A percentile compares a stretch with the other conserved stretches of the same genome.
Conservation (phyloP, 2,329 filamentous ascomycete genomes). For the Ceratocystis huliohia region DNA sequence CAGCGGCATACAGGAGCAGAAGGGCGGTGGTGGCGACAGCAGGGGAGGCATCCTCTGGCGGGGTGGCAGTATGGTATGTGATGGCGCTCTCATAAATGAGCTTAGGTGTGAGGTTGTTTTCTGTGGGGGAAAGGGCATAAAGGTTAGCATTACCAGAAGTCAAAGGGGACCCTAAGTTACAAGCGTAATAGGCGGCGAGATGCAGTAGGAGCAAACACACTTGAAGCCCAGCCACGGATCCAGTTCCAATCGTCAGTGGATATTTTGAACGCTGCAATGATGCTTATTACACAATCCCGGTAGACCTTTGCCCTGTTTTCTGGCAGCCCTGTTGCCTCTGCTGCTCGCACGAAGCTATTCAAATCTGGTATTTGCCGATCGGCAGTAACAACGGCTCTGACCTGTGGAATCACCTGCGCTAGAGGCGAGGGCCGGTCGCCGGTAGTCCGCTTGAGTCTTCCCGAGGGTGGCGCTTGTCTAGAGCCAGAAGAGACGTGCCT, state of each 20-base stretch:
- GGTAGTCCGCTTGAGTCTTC: background rate
- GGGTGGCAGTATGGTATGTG: background rate
- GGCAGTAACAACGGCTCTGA: constrained; percentile 1
- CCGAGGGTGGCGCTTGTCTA: background rate
- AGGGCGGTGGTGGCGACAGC: constrained; percentile 22
- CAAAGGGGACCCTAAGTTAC: no score
- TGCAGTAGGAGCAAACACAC: constrained; percentile 2
- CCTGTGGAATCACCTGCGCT: background rate
- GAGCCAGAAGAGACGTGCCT: no score
- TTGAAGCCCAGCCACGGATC: constrained; percentile 11
- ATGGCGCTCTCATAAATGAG: constrained; percentile 16
- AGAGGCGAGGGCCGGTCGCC: background rate
- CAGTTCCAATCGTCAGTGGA: constrained; percentile 15
- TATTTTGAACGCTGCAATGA: constrained; percentile 12
- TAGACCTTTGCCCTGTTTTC: constrained; percentile 15
- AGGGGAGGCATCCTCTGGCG: constrained; percentile 1
- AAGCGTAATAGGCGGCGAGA: background rate
- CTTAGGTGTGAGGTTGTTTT: background rate
- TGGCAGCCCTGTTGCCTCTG: background rate
- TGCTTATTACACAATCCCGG: constrained; percentile 7
- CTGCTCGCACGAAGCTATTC: constrained; percentile 10
- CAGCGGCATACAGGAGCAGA: constrained; percentile 28
- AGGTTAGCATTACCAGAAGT: background rate
- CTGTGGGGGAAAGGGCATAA: background rate
- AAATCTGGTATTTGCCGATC: constrained; percentile 8